Conservation (phyloP, 1,284 basidiomycete genomes). For the Trichosporon sp. region DNA sequence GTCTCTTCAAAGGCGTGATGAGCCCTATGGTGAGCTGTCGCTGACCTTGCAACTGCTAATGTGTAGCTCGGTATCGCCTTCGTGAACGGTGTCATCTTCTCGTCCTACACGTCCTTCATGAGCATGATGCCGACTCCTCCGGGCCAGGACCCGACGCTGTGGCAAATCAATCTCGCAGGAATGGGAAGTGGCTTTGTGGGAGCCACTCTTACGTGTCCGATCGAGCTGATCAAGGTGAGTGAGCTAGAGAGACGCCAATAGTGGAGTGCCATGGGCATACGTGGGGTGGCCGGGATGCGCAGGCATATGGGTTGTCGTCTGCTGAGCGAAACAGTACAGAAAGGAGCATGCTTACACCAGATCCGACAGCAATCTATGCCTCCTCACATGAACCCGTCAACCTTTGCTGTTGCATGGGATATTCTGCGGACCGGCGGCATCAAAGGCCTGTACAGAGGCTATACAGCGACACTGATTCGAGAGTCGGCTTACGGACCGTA, state of each 20-base stretch:
- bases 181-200: conserved; percentile 67
- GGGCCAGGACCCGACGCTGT: conserved; percentile 28
- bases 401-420: conserved; percentile 53
- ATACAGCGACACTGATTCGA: conserved; percentile 63
- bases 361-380: conserved; percentile 63
- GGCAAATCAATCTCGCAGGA: conserved; percentile 68
- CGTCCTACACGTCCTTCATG: conserved; percentile 47
- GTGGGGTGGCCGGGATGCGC: not conserved
- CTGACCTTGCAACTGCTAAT: not conserved
- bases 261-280: not conserved
- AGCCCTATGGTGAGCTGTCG: conserved; percentile 44
- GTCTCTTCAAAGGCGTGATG: conserved; percentile 47
- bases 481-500: conserved; percentile 78
- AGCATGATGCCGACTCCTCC: conserved; percentile 26
- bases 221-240: conserved; percentile 66
- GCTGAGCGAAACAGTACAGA: no score
- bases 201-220: conserved; percentile 69
- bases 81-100: conserved; percentile 48
- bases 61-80: conserved; percentile 43
- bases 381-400: conserved; percentile 46
- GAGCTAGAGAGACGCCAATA: not conserved
- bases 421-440: conserved; percentile 59
- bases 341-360: no score
- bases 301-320: no score
- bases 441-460: conserved; percentile 68